These are phyloP conservation scores for Mycosphaerella arachidis DNA, from an alignment of 2,329 filamentous ascomycete species.

Conservation along the genomic window DNA sequence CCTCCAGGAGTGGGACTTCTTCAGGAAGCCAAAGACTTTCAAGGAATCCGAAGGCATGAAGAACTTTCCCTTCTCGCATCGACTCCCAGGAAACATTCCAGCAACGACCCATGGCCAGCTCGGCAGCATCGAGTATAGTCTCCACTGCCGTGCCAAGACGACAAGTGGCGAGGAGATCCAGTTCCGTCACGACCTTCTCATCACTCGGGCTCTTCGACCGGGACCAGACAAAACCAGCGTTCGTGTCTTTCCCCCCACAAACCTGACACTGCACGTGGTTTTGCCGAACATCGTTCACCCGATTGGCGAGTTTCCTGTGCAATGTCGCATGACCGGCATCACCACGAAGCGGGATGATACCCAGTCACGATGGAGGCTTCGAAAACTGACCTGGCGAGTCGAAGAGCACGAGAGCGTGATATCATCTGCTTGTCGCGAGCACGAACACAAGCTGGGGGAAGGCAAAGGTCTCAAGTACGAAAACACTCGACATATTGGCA, in stretches of 20 bases:
- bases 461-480: slow-evolving; percentile 69
- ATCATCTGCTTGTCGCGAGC: slow-evolving; percentile 74
- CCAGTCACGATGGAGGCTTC: slow-evolving; percentile 80
- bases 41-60: slow-evolving; percentile 56
- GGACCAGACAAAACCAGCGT: slow-evolving; percentile 82
- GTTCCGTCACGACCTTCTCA: slow-evolving; percentile 63
- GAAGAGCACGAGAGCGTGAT: slow-evolving; percentile 80
- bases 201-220: slow-evolving; percentile 75
- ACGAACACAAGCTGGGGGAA: slow-evolving; percentile 61
- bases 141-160: slow-evolving; percentile 63
- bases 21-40: slow-evolving; percentile 50
- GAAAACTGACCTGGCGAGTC: slow-evolving; percentile 88
- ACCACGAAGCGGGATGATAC: slow-evolving; percentile 63
- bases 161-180: slow-evolving; percentile 59
- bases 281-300: slow-evolving; percentile 82
- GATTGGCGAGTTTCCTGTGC: slow-evolving; percentile 73
- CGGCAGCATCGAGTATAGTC: slow-evolving; percentile 70
- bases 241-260: slow-evolving; percentile 92
- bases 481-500: slow-evolving; percentile 71
- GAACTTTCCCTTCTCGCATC: slow-evolving; percentile 80
- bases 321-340: slow-evolving; percentile 80
- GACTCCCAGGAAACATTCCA: slow-evolving; percentile 81
- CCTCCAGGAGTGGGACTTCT: slow-evolving; percentile 73
- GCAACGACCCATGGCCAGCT: slow-evolving; percentile 72
- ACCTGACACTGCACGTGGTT: slow-evolving; percentile 79